Conservation (phyloP, 768 basidiomycete species). For the Podaxis sp. region DNA sequence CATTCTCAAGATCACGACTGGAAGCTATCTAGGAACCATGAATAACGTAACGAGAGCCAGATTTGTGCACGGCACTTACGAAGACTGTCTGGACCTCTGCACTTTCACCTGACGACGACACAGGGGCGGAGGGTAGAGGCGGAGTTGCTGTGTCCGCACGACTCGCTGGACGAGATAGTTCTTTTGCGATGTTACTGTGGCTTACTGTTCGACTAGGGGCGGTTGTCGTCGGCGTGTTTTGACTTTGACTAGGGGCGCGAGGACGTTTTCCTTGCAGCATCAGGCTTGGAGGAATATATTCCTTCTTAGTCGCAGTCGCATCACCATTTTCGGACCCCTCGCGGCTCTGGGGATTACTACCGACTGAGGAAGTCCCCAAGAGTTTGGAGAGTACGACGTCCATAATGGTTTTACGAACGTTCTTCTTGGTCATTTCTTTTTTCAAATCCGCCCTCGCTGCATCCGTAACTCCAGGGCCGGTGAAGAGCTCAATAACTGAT, state of each 20-base stretch:
- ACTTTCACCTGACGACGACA: conserved; percentile 33
- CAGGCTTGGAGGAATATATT: conserved; percentile 77
- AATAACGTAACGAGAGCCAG: background rate
- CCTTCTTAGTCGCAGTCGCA: conserved; percentile 40
- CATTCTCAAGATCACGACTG: conserved; percentile 77
- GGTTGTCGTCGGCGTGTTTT: conserved; percentile 38
- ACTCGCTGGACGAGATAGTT: conserved; percentile 57
- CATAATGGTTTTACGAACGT: conserved; percentile 83
- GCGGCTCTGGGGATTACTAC: conserved; percentile 45
- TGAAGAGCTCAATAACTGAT: conserved; percentile 83
- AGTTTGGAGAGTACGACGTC: conserved; percentile 76
- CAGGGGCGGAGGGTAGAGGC: conserved; percentile 34
- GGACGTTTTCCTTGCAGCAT: conserved; percentile 57
- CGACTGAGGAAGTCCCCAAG: conserved; percentile 43
- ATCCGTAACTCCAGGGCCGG: conserved; percentile 78
- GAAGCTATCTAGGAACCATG: conserved; percentile 70
- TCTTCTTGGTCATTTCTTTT: conserved; percentile 84
- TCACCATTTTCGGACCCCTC: conserved; percentile 67
- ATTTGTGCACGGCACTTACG: conserved; percentile 42
- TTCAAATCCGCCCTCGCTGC: conserved; percentile 91
- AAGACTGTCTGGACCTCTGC: conserved; percentile 64
- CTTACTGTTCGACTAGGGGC: conserved; percentile 41
- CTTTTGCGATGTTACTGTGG: conserved; percentile 31
- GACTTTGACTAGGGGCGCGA: conserved; percentile 36
- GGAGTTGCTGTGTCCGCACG: conserved; percentile 53